These are phyloP conservation scores for Leonotis leonurus DNA, from an alignment of 257 asterid genomes.

Conservation along the genomic window DNA sequence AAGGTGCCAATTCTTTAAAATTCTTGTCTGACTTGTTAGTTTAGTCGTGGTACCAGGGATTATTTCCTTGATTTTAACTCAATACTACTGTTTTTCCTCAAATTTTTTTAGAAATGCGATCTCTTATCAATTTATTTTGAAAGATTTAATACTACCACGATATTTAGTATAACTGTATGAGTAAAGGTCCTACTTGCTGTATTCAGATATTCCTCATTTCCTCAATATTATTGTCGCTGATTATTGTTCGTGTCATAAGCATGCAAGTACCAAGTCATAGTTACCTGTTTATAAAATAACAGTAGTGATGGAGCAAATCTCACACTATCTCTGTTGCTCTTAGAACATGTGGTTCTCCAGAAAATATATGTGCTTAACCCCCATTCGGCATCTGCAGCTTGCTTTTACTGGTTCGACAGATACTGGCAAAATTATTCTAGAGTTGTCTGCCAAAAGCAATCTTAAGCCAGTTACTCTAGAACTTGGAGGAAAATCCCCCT, in stretches of 20 bases:
- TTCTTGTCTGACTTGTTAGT: constrained; percentile 2
- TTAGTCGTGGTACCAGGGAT: not conserved
- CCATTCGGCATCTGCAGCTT: constrained; percentile 40
- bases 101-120: not conserved
- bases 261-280: not conserved
- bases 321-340: not conserved
- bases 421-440: constrained; percentile 67
- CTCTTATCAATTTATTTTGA: not conserved
- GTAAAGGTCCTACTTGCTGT: not conserved
- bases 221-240: not conserved
- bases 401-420: constrained; percentile 97
- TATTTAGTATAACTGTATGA: not conserved
- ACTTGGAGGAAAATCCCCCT: constrained; percentile 98
- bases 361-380: not conserved
- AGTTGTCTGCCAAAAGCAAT: constrained; percentile 82
- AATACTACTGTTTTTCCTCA: not conserved
- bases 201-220: not conserved
- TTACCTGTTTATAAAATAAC: not conserved
- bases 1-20: constrained; percentile 46
- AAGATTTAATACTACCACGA: not conserved
- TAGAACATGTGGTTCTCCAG: not conserved
- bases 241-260: not conserved
- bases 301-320: not conserved
- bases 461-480: constrained; percentile 93
- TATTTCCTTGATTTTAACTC: not conserved